Conservation (phyloP, 768 basidiomycete species). For the Peribolospora kevripleyi region DNA sequence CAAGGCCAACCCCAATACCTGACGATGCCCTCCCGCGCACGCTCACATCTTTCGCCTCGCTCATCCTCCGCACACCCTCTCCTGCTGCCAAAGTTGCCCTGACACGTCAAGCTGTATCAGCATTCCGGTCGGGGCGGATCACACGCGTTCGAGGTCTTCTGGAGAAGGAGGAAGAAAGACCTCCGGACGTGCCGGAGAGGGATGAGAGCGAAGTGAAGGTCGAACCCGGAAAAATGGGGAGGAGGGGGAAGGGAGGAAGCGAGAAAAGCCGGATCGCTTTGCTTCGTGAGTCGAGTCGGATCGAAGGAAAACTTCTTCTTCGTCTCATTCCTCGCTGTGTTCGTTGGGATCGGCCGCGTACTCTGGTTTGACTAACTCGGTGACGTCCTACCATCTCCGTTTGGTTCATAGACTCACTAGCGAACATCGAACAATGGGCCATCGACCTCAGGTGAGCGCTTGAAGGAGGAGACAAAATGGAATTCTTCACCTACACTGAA, state of each 20-base stretch:
- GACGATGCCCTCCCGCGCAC: constrained; percentile 27
- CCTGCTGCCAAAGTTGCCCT: constrained; percentile 35
- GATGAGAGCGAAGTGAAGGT: constrained; percentile 34
- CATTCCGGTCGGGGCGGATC: constrained; percentile 44
- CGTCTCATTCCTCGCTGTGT: no score
- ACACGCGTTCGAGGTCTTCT: constrained; percentile 26
- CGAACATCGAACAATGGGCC: constrained; percentile 75
- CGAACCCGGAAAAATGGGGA: constrained; percentile 36
- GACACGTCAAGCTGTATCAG: constrained; percentile 42
- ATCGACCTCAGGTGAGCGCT: constrained; percentile 10
- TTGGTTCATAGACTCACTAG: constrained; percentile 30
- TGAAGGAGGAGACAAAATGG: neutral
- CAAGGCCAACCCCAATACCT: no score
- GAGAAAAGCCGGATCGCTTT: constrained; percentile 42
- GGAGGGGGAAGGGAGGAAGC: constrained; percentile 25
- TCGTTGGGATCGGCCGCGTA: no score
- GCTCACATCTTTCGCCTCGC: constrained; percentile 49
- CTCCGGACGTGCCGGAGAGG: constrained; percentile 41
- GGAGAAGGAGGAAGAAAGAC: constrained; percentile 20
- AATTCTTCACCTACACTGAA: neutral
- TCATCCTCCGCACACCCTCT: constrained; percentile 51
- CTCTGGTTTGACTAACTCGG: no score
- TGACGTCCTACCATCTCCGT: no score
- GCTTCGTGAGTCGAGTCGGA: constrained; percentile 23
- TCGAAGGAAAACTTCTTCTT: no score